Evolutionary conservation across 1,284 basidiomycete genomes (phyloP), one percentile per base, ranked within the genome.

Genomic region (Sutorius eximius): DNA sequence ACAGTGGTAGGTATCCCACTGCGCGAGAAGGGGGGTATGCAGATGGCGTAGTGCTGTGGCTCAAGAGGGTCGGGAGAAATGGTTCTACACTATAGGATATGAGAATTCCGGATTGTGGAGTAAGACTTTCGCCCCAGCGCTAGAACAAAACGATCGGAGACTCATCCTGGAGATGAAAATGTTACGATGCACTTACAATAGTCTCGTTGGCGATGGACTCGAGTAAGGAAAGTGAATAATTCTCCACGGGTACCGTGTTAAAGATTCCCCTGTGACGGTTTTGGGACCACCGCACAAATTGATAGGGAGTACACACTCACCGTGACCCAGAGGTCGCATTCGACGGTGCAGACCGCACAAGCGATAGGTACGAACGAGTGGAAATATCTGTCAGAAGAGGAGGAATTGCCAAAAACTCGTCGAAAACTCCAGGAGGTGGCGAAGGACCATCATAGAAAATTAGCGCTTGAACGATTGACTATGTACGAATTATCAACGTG

Each of bases 381-480:
- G 56, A 62, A 27, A 75, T 49, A 40, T 75, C 67, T 37, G 60
- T 59, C 9, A 56, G 58, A 42, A 71, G 50, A 18, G 51, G 48
- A 7, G 71, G 69, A 40, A 76, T 72, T 6, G 63, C 63, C 29
- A 74, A 45, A 55, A 75, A 72, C 29, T 73, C 71, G 38, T 82
- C 79, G 49, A 82, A 82, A 8, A 79, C 71, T 7, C 78, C 80
- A 13, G 63, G 51, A 0, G 80, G 81, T 1, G 74, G 77, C 0
- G 60, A 73, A 5, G 81, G 80, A 1, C 65, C 78, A 59, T 83
- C 79, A 55, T 84, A 83, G 65, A 83, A 84, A 13, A 82, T 22
- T 1, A 77, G 43, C 22, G 71, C 63, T 0, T 67, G 65, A 2
- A 73, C 65, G 1, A 66, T 61, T 20, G 70, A 69, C 77, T 77